phyloP scores from a whole-genome alignment of 208 protist genomes.

The Vickermania ingenoplastis region DNA sequence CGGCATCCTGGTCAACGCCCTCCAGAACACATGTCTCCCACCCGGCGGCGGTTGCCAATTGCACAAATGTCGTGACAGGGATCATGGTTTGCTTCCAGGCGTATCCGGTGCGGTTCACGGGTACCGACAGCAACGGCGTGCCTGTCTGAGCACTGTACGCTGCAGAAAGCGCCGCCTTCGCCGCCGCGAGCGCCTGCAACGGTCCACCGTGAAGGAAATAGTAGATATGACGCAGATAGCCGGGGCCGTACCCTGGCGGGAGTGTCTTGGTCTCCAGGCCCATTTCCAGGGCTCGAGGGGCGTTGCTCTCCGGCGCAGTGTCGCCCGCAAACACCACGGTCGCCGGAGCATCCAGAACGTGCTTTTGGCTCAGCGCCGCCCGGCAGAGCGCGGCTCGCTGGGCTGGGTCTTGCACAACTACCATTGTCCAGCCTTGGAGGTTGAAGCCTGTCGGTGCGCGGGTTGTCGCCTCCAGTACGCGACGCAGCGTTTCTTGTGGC shows the following conservation, averaged over 20 bases:
- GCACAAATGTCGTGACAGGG: constrained; percentile 64
- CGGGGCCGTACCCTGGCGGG: constrained; percentile 26
- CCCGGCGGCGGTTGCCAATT: constrained; percentile 47
- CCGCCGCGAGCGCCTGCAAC: constrained; percentile 26
- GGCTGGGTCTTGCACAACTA: constrained; percentile 51
- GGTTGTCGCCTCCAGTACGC: constrained; percentile 40
- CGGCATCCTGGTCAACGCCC: constrained; percentile 72
- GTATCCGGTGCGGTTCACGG: constrained; percentile 56
- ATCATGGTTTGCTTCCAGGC: constrained; percentile 87
- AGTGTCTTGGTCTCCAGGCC: constrained; percentile 41
- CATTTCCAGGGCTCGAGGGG: constrained; percentile 52
- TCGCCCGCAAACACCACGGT: constrained; percentile 72
- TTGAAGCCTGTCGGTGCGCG: constrained; percentile 75
- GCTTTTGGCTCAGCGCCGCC: constrained; percentile 58
- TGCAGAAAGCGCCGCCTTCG: constrained; percentile 37
- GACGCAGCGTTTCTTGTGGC: constrained; percentile 19
- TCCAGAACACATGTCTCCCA: constrained; percentile 73
- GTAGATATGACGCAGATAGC: constrained; percentile 55
- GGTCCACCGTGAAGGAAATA: constrained; percentile 68
- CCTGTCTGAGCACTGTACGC: constrained; percentile 45
- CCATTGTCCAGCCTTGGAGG: constrained; percentile 75
- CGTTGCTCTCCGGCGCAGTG: constrained; percentile 44
- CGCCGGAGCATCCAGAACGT: constrained; percentile 55
- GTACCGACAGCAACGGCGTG: constrained; percentile 52
- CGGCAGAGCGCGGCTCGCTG: constrained; percentile 27